phyloP scores from a whole-genome alignment of 169 alveolate genomes.

The Plasmodium gaboni region DNA sequence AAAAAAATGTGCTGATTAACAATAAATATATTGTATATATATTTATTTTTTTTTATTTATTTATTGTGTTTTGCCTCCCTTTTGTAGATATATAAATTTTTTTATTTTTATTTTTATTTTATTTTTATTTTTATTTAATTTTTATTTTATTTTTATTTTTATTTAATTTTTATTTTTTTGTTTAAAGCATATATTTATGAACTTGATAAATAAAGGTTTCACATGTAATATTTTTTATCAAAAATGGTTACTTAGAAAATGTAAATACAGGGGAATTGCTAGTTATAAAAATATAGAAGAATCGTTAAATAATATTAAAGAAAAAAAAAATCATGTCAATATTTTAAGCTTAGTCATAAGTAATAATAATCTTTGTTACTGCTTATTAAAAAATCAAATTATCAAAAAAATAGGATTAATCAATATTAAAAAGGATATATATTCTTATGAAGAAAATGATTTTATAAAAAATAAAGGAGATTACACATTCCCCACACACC shows the following conservation, averaged over 20 bases:
- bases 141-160: too few relatives aligned
- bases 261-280: not conserved
- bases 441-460: slow-evolving; percentile 32
- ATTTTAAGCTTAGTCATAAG: slow-evolving; percentile 64
- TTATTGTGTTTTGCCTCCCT: too few relatives aligned
- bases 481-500: too few relatives aligned
- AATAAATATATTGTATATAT: too few relatives aligned
- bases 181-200: slow-evolving; percentile 11
- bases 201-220: slow-evolving; percentile 8
- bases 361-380: slow-evolving; percentile 67
- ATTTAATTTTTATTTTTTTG: too few relatives aligned
- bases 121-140: too few relatives aligned
- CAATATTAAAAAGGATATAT: slow-evolving; percentile 59
- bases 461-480: too few relatives aligned
- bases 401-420: slow-evolving; percentile 73
- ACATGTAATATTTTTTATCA: not conserved
- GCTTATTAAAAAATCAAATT: slow-evolving; percentile 57
- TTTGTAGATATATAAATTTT: too few relatives aligned
- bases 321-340: slow-evolving; percentile 32
- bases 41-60: too few relatives aligned
- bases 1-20: too few relatives aligned
- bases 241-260: slow-evolving; percentile 44
- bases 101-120: too few relatives aligned
- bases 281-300: slow-evolving; percentile 29
- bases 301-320: slow-evolving; percentile 26